phyloP scores from a whole-genome alignment of 305 asterid species.

The Fraxinus ornus region DNA sequence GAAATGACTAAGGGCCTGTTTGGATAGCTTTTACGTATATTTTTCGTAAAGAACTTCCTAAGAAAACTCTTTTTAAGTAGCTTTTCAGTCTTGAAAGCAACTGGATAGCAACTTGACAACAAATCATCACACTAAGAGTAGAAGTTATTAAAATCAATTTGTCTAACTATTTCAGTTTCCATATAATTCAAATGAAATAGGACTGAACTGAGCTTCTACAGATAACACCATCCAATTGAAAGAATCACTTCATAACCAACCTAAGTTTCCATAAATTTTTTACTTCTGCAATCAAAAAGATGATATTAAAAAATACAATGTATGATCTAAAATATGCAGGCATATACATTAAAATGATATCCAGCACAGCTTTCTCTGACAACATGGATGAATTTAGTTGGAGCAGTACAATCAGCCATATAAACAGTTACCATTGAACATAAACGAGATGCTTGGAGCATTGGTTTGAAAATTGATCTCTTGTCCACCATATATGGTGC shows the following conservation, averaged over 20 bases:
- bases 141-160: background rate
- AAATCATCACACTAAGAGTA: no score
- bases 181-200: background rate
- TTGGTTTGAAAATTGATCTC: constrained; percentile 63
- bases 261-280: background rate
- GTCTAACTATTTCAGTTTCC: background rate
- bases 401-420: constrained; percentile 75
- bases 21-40: no score
- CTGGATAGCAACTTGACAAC: background rate
- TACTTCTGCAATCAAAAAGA: background rate
- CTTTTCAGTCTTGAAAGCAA: no score
- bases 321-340: constrained; percentile 33
- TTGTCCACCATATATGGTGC: constrained; percentile 66
- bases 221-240: background rate
- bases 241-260: background rate
- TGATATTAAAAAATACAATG: background rate
- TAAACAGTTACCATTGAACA: constrained; percentile 52
- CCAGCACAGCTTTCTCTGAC: no score
- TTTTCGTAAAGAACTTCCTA: no score
- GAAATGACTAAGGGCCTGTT: no score
- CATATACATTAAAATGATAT: constrained; percentile 52
- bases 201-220: background rate
- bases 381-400: constrained; percentile 51
- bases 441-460: constrained; percentile 56
- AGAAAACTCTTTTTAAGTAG: no score